These are phyloP conservation scores for Kentomonas sorsogonicus DNA, from an alignment of 208 protist genomes.

Conservation along the genomic window DNA sequence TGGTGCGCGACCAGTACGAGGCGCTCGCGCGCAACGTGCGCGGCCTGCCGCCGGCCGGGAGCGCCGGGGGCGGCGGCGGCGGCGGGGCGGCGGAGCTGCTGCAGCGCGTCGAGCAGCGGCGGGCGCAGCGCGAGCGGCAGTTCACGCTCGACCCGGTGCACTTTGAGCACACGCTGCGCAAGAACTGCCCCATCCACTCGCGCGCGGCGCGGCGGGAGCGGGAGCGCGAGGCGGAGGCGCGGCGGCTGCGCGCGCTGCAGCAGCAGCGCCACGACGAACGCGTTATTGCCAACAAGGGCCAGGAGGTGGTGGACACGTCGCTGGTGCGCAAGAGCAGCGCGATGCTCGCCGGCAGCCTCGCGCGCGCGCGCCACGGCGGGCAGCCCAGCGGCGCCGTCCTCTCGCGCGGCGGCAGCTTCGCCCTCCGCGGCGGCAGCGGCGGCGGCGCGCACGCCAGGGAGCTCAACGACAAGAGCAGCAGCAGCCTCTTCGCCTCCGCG, in stretches of 20 bases:
- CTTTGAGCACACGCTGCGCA: neutral
- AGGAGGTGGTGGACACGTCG: constrained; percentile 13
- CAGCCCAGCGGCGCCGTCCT: no score
- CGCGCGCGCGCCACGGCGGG: no score
- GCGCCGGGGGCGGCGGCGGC: no score
- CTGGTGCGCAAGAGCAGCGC: constrained; percentile 13
- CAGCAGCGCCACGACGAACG: constrained; percentile 12
- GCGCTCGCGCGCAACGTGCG: no score
- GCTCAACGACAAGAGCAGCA: no score
- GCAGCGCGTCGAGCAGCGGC: neutral
- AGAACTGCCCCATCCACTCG: neutral
- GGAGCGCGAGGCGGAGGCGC: neutral
- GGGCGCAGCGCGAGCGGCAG: neutral
- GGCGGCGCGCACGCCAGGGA: no score
- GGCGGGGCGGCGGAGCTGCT: neutral
- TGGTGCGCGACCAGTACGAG: no score
- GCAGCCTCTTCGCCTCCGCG: no score
- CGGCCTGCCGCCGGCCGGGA: neutral
- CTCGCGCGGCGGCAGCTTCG: no score
- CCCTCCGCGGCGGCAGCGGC: no score
- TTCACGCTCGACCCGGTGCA: neutral
- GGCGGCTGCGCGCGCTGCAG: constrained; percentile 6
- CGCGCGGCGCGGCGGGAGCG: neutral
- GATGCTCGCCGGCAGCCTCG: neutral
- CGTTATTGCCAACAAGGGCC: constrained; percentile 11